These are phyloP conservation scores for Giardia muris DNA, from an alignment of 208 protist genomes.

Conservation along the genomic window DNA sequence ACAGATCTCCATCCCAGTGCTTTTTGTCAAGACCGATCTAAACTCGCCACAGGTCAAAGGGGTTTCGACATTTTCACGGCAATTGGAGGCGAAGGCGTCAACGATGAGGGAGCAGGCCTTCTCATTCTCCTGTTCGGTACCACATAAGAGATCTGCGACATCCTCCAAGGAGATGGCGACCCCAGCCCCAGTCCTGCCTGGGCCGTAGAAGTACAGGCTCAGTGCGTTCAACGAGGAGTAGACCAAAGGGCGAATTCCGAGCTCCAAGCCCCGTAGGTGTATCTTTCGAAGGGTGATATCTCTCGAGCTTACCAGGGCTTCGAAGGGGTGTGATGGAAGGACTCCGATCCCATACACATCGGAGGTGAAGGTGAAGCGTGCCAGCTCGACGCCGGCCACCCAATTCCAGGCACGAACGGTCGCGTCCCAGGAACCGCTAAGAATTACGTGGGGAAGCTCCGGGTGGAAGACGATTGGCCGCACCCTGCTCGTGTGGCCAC, in stretches of 20 bases:
- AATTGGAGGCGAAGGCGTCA: background rate
- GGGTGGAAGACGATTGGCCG: conserved; percentile 9
- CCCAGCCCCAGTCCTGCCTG: background rate
- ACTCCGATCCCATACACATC: conserved; percentile 16
- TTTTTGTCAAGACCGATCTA: background rate
- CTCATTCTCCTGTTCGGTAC: background rate
- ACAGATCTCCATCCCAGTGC: background rate
- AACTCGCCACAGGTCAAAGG: background rate
- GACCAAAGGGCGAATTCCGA: background rate
- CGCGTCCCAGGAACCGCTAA: background rate
- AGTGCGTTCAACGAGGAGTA: background rate
- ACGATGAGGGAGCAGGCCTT: background rate
- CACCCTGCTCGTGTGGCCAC: background rate
- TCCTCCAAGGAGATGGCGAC: background rate
- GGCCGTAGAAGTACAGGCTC: background rate
- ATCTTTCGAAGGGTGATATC: conserved; percentile 5
- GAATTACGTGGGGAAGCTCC: background rate
- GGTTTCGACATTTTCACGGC: background rate
- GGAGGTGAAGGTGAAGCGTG: background rate
- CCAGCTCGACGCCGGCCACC: background rate
- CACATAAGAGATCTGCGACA: background rate
- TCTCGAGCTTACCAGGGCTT: background rate
- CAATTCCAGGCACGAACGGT: conserved; percentile 19
- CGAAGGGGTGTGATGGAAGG: background rate
- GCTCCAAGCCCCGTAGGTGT: background rate